These are phyloP conservation scores for Trichoderma sp. DNA, from an alignment of 2,329 filamentous ascomycete genomes.

Conservation along the genomic window DNA sequence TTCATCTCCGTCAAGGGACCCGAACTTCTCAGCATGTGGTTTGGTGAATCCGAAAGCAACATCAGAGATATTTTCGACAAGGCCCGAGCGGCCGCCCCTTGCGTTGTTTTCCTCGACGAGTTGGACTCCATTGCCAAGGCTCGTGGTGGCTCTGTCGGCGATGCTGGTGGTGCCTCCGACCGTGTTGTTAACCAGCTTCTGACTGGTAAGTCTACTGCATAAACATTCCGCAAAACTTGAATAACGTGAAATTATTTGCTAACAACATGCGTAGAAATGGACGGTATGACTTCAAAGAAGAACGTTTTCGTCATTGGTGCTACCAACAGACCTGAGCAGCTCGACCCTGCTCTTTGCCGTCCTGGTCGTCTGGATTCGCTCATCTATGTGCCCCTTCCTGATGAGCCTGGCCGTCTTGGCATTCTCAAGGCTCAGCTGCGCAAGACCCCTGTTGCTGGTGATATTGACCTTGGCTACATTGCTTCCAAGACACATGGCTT, in stretches of 20 bases:
- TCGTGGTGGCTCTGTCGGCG: slow-evolving; percentile 92
- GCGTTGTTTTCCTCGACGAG: slow-evolving; percentile 98
- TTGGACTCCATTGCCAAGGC: slow-evolving; percentile 99
- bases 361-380: slow-evolving; percentile 98
- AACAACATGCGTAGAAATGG: slow-evolving; percentile 73
- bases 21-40: slow-evolving; percentile 99
- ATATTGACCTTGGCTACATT: slow-evolving; percentile 89
- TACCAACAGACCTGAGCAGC: slow-evolving; percentile 97
- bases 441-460: slow-evolving; percentile 88
- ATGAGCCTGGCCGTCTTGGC: slow-evolving; percentile 82
- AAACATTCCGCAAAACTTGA: not conserved
- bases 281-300: slow-evolving; percentile 99
- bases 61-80: slow-evolving; percentile 99
- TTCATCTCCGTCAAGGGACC: slow-evolving; percentile 99
- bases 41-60: slow-evolving; percentile 99
- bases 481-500: slow-evolving; percentile 97
- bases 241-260: slow-evolving; percentile 36
- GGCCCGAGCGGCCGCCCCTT: slow-evolving; percentile 95
- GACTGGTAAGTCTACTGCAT: slow-evolving; percentile 65
- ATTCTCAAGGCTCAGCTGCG: slow-evolving; percentile 96
- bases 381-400: slow-evolving; percentile 95
- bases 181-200: slow-evolving; percentile 99
- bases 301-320: slow-evolving; percentile 99
- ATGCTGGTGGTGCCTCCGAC: slow-evolving; percentile 97
- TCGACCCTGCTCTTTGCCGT: slow-evolving; percentile 96